These are phyloP conservation scores for Aspergillus quadricinctus DNA, from an alignment of 2,329 filamentous ascomycete genomes.

Conservation along the genomic window DNA sequence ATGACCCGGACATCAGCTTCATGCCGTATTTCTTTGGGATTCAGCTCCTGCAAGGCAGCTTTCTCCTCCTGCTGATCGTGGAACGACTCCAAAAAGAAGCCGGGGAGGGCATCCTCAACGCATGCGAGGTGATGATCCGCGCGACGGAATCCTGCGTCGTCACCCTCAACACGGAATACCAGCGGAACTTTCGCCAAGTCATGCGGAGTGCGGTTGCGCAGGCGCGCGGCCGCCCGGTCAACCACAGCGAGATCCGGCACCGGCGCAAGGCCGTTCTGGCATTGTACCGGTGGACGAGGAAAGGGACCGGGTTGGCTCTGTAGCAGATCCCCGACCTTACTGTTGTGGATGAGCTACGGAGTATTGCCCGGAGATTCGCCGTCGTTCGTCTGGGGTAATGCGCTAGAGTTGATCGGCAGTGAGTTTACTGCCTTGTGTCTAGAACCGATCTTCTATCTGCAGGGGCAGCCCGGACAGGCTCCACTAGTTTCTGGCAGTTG, in stretches of 20 bases:
- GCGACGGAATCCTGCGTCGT: slow-evolving; percentile 91
- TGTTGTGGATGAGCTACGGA: background rate
- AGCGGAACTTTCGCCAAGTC: slow-evolving; percentile 92
- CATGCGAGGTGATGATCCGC: slow-evolving; percentile 87
- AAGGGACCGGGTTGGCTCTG: slow-evolving; percentile 72
- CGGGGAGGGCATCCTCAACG: slow-evolving; percentile 77
- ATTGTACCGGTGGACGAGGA: slow-evolving; percentile 86
- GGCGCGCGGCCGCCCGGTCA: slow-evolving; percentile 78
- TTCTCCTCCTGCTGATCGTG: slow-evolving; percentile 78
- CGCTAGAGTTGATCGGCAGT: background rate
- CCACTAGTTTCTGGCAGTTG: no score
- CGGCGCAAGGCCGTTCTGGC: slow-evolving; percentile 77
- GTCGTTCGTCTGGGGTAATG: background rate
- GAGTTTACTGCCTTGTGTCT: no score
- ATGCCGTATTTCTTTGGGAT: slow-evolving; percentile 98
- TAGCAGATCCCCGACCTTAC: background rate
- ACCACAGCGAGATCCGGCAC: slow-evolving; percentile 79
- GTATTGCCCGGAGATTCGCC: background rate
- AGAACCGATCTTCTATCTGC: no score
- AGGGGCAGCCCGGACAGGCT: no score
- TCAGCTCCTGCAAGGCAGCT: slow-evolving; percentile 85
- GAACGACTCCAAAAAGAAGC: slow-evolving; percentile 84
- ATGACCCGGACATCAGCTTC: slow-evolving; percentile 85
- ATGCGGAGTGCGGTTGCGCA: slow-evolving; percentile 89
- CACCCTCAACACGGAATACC: slow-evolving; percentile 88